Evolutionary conservation across 192 early-diverging fungal species (phyloP).

Genomic region (Entomortierella beljakovae): DNA sequence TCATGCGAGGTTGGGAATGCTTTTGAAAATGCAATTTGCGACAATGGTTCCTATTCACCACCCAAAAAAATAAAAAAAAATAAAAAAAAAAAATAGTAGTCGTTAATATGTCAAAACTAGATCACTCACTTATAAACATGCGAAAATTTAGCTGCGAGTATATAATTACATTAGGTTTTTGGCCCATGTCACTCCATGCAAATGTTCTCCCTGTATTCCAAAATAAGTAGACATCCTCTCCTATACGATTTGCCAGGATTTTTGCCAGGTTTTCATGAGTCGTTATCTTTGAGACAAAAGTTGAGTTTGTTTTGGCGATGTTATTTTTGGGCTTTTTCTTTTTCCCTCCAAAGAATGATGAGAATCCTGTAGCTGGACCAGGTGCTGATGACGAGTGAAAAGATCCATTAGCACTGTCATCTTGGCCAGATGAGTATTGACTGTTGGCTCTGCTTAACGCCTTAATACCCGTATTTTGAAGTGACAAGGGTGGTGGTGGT

Average conservation of each 20-base stretch:
- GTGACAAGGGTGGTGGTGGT: conserved; percentile 35
- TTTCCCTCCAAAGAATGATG: conserved; percentile 48
- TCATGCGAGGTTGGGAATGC: conserved; percentile 88
- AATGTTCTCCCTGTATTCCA: conserved; percentile 79
- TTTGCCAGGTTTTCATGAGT: conserved; percentile 78
- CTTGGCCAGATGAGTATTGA: conserved; percentile 26
- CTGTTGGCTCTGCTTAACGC: conserved; percentile 33
- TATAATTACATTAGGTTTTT: conserved; percentile 67
- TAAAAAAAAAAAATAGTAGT: no score
- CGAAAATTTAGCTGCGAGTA: background rate
- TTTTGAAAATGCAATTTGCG: conserved; percentile 79
- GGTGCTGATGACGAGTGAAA: conserved; percentile 5
- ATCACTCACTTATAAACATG: background rate
- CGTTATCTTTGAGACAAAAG: conserved; percentile 76
- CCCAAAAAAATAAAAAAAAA: no score
- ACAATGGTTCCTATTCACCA: conserved; percentile 79
- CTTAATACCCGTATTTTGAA: conserved; percentile 13
- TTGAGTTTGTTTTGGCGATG: conserved; percentile 80
- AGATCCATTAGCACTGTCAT: conserved; percentile 16
- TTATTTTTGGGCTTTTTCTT: conserved; percentile 69
- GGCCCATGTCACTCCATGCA: conserved; percentile 75
- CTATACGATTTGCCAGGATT: conserved; percentile 64
- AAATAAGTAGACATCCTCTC: conserved; percentile 78
- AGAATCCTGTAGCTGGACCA: conserved; percentile 35
- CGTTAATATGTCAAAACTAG: no score